A percentile compares a stretch with the other conserved stretches of the same genome.
phyloP scores from a whole-genome alignment of 2,329 filamentous ascomycete genomes.

The Dichotomopilus funicola region DNA sequence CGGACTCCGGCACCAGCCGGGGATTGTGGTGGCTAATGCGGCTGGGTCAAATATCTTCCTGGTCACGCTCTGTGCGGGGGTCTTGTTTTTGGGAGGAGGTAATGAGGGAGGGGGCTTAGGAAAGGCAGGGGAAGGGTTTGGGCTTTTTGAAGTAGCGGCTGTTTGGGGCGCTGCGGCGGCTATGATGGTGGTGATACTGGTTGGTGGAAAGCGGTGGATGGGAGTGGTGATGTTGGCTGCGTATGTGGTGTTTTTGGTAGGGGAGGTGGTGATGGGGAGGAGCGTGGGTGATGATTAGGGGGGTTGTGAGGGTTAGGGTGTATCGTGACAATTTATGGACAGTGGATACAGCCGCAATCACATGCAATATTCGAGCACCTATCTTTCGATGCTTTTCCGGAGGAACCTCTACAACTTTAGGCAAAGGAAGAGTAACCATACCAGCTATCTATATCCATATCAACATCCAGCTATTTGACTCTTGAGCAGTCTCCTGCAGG shows the following conservation, averaged over 20 bases:
- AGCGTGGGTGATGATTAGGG: slow-evolving; percentile 13
- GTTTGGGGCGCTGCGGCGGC: slow-evolving; percentile 27
- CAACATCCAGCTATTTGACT: too few species aligned
- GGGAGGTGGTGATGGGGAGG: slow-evolving; percentile 19
- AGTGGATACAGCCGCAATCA: too few species aligned
- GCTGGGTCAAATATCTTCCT: slow-evolving; percentile 49
- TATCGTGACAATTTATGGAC: too few species aligned
- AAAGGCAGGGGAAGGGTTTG: neutral
- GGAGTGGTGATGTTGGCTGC: slow-evolving; percentile 26
- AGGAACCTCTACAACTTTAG: too few species aligned
- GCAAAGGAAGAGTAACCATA: too few species aligned
- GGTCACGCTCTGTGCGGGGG: slow-evolving; percentile 40
- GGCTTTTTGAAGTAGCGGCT: slow-evolving; percentile 26
- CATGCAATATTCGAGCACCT: too few species aligned
- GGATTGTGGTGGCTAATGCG: slow-evolving; percentile 45
- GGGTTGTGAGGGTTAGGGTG: neutral
- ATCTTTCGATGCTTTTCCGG: too few species aligned
- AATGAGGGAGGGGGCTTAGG: slow-evolving; percentile 3
- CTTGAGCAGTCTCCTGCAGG: too few species aligned
- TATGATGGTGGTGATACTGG: slow-evolving; percentile 28
- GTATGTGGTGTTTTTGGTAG: slow-evolving; percentile 28
- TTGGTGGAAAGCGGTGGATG: slow-evolving; percentile 30
- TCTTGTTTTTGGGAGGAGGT: slow-evolving; percentile 29
- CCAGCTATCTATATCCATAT: too few species aligned
- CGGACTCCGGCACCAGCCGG: slow-evolving; percentile 38